Conservation (phyloP, 441 rosid species). For the Rhodomyrtus psidioides region DNA sequence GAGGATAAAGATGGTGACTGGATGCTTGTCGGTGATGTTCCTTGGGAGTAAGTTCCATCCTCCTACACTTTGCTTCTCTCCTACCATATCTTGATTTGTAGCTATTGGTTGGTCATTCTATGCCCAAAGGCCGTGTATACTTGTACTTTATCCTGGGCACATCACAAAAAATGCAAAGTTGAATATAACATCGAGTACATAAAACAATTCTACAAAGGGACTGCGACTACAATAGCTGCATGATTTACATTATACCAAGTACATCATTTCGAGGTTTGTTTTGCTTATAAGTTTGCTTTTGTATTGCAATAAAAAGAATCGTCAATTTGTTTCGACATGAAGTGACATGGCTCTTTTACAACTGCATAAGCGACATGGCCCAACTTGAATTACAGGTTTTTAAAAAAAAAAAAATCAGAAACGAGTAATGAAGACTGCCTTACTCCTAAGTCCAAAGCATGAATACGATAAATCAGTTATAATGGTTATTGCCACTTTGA, state of each 20-base stretch:
- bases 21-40: slow-evolving; percentile 82
- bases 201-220: neutral
- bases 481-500: neutral
- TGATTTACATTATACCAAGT: neutral
- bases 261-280: neutral
- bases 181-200: neutral
- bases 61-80: neutral
- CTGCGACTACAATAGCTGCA: neutral
- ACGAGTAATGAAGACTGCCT: neutral
- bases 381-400: neutral
- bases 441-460: neutral
- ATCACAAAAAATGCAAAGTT: neutral
- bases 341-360: neutral
- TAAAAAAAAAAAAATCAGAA: neutral
- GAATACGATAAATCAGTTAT: neutral
- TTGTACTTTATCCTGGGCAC: neutral
- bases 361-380: neutral
- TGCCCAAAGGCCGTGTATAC: neutral
- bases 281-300: neutral
- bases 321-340: neutral
- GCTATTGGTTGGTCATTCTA: neutral
- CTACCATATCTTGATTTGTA: neutral
- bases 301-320: neutral
- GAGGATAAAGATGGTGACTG: slow-evolving; percentile 70
- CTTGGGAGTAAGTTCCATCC: slow-evolving; percentile 54